Evolutionary conservation across 2,329 filamentous ascomycete genomes (phyloP), one percentile per base, ranked within the genome.

Genomic region (Trichoderma brevicompactum): DNA sequence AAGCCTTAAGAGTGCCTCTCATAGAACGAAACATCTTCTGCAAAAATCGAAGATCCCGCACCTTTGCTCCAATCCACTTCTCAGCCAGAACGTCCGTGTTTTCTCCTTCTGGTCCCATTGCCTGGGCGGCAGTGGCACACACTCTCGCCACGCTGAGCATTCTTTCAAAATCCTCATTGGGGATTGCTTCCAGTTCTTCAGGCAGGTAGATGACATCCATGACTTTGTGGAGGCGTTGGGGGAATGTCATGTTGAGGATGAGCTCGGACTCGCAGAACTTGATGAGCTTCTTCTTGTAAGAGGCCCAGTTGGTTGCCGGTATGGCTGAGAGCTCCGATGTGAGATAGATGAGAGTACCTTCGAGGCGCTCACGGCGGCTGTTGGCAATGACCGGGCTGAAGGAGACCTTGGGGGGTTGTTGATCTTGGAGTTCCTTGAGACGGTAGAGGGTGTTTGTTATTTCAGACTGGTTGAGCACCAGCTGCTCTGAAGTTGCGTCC

Each of bases 121-220:
- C 59, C 44, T 73, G 72, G 0, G 70, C 67, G n/a, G 76, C 68
- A 15, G 72, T 64, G 1, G 69, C 71, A 64, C 72, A 75, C 15
- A 75, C 53, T 7, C 68, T 67, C 9, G 71, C 70, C 15, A 72
- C 72, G 17, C 68, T 67, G 19, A 66, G 63, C 48, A 77, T 67
- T 28, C 75, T 70, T 1, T 67, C 64, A 71, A 70, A 76, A 15
- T 76, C 68, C 1, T 67, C 65, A 12, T 48, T 64, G 10, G 50
- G 55, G 34, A 76, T 64, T 3, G 71, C 70, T 7, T 46, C 64
- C 40, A 70, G 52, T 67, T 78, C 75, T 56, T 78, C 76, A 5
- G 66, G 61, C 5, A 74, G 28, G 17, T 70, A 75, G 5, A 74
- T 61, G 17, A 77, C 71, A 13, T 65, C 68, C 12, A 69, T 66